A percentile compares a stretch with the other conserved stretches of the same genome.
Evolutionary conservation across 148 eudicot species (phyloP).

Genomic region (Diospyros lotus): DNA sequence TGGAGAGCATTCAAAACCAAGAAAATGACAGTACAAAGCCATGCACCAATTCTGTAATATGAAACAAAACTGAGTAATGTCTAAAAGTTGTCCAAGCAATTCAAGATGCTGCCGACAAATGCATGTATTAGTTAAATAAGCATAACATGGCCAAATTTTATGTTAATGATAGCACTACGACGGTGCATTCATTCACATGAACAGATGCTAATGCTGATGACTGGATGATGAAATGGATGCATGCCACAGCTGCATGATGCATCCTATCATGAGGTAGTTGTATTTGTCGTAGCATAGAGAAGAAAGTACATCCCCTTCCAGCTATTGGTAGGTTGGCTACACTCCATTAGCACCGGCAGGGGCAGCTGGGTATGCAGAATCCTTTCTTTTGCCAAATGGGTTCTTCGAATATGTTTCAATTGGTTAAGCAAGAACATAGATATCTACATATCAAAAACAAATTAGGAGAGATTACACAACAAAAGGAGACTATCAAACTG

Average conservation of each 20-base stretch:
- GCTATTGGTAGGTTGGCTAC: conserved; percentile 68
- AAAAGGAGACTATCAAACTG: not conserved
- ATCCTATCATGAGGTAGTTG: conserved; percentile 69
- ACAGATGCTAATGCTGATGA: conserved; percentile 68
- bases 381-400: conserved; percentile 92
- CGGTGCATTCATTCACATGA: conserved; percentile 49
- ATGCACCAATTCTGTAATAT: conserved; percentile 36
- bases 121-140: conserved; percentile 38
- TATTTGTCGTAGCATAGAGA: conserved; percentile 55
- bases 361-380: conserved; percentile 40
- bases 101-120: conserved; percentile 35
- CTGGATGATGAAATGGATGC: conserved; percentile 49
- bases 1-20: conserved; percentile 16
- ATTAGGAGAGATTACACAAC: not conserved
- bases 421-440: conserved; percentile 42
- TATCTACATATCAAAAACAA: conserved; percentile 1
- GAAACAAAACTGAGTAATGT: conserved; percentile 15
- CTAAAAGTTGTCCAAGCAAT: conserved; percentile 23
- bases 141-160: conserved; percentile 32
- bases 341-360: conserved; percentile 54
- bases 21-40: conserved; percentile 21
- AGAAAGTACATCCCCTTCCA: conserved; percentile 88
- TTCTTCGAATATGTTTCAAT: conserved; percentile 78
- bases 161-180: conserved; percentile 39
- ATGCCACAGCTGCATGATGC: conserved; percentile 88